Percentiles rank a stretch among this genome's conserved stretches.
These are phyloP conservation scores for Trematosphaeria pertusa DNA, from an alignment of 2,329 filamentous ascomycete species.

Conservation along the genomic window DNA sequence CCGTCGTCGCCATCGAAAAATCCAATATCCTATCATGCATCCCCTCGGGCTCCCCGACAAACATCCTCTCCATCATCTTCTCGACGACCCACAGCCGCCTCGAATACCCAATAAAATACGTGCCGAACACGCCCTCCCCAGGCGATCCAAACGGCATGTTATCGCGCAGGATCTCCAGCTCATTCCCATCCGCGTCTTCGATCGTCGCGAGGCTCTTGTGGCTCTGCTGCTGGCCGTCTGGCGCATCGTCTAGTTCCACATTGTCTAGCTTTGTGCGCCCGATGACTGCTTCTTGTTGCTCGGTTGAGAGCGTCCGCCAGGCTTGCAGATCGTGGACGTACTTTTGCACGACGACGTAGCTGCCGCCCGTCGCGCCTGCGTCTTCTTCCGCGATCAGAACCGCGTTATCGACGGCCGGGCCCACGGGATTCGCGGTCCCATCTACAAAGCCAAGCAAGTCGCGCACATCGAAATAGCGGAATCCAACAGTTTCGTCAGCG, in stretches of 20 bases:
- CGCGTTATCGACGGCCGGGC: constrained; percentile 51
- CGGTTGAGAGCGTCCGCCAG: constrained; percentile 57
- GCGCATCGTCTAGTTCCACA: constrained; percentile 62
- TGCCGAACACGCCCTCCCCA: constrained; percentile 60
- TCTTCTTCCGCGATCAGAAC: constrained; percentile 56
- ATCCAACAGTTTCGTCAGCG: constrained; percentile 62
- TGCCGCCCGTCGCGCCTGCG: constrained; percentile 53
- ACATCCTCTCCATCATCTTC: constrained; percentile 66
- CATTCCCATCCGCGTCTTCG: constrained; percentile 54
- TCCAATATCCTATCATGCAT: constrained; percentile 64
- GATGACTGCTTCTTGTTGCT: constrained; percentile 63
- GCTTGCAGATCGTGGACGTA: constrained; percentile 57
- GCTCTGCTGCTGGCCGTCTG: constrained; percentile 47
- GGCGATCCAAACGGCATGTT: constrained; percentile 69
- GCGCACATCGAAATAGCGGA: constrained; percentile 66
- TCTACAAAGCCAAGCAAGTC: constrained; percentile 68
- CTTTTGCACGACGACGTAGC: constrained; percentile 67
- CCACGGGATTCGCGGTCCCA: constrained; percentile 65
- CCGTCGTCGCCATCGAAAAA: constrained; percentile 61
- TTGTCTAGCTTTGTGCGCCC: constrained; percentile 66
- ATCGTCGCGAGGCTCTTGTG: constrained; percentile 62
- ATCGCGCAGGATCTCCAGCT: constrained; percentile 63
- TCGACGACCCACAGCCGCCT: constrained; percentile 63
- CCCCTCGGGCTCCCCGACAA: constrained; percentile 61
- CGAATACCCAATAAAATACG: constrained; percentile 49